Evolutionary conservation across 1,284 basidiomycete species (phyloP).

Genomic region (Dichomitus squalens): DNA sequence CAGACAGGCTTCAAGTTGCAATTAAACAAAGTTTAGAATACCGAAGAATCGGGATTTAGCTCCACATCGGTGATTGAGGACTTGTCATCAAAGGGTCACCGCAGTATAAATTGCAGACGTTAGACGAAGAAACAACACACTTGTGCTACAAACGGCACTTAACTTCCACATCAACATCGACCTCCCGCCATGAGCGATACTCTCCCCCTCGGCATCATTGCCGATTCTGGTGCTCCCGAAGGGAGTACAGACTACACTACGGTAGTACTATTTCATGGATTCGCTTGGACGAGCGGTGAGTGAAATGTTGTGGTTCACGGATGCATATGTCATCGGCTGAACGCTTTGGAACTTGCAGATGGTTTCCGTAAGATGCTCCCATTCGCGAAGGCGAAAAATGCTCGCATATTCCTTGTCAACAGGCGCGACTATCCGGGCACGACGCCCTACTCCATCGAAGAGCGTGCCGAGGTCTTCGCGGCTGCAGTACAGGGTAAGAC

Average conservation of each 20-base stretch:
- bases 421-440: conserved; percentile 35
- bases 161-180: too few species aligned
- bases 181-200: too few species aligned
- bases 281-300: neutral
- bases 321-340: neutral
- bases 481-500: neutral
- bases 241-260: conserved; percentile 7
- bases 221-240: conserved; percentile 13
- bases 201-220: neutral
- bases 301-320: neutral
- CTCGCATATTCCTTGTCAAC: conserved; percentile 34
- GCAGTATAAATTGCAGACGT: too few species aligned
- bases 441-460: conserved; percentile 23
- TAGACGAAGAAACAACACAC: too few species aligned
- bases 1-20: too few species aligned
- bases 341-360: conserved; percentile 10
- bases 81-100: too few species aligned
- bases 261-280: conserved; percentile 4
- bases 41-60: too few species aligned
- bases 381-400: conserved; percentile 21
- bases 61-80: too few species aligned
- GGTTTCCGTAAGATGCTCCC: conserved; percentile 24
- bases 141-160: too few species aligned
- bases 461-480: conserved; percentile 18
- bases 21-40: too few species aligned